Conservation (phyloP, 2,329 filamentous ascomycete species). For the Zasmidium cellare region DNA sequence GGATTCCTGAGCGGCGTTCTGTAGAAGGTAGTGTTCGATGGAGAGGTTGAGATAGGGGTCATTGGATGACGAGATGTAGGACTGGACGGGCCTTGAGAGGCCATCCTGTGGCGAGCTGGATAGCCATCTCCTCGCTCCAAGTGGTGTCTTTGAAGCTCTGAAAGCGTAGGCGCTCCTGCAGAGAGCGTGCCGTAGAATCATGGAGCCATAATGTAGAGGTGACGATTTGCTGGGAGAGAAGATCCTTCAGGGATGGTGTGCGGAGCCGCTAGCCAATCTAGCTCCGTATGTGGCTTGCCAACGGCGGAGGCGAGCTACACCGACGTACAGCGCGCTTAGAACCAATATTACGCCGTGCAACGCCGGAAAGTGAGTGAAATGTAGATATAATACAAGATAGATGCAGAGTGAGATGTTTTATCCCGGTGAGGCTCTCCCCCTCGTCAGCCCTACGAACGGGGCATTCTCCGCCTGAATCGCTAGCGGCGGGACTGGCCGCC, state of each 20-base stretch:
- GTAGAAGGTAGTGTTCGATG: constrained; percentile 86
- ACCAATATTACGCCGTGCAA: not conserved
- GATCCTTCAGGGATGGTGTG: constrained; percentile 5
- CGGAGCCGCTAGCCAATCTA: not conserved
- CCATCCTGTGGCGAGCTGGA: constrained; percentile 23
- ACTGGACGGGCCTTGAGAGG: constrained; percentile 39
- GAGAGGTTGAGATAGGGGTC: constrained; percentile 90
- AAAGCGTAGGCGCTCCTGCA: constrained; percentile 22
- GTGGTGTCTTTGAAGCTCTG: constrained; percentile 8
- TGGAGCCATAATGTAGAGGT: constrained; percentile 23
- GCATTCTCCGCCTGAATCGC: not conserved
- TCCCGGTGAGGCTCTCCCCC: not conserved
- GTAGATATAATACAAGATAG: not conserved
- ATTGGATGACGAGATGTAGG: constrained; percentile 53
- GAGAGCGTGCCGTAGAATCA: constrained; percentile 28
- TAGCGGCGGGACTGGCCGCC: not conserved
- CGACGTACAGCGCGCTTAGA: not conserved
- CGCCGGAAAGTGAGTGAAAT: not conserved
- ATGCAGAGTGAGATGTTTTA: not conserved
- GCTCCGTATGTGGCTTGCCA: not conserved
- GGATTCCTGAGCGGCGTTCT: constrained; percentile 69
- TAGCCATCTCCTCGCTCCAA: constrained; percentile 23
- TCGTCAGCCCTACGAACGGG: not conserved
- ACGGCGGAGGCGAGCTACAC: not conserved
- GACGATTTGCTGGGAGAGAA: constrained; percentile 10